A percentile compares a stretch with the other conserved stretches of the same genome.
Conservation (phyloP, 1,284 basidiomycete genomes). For the Cutaneotrichosporon mucoides region DNA sequence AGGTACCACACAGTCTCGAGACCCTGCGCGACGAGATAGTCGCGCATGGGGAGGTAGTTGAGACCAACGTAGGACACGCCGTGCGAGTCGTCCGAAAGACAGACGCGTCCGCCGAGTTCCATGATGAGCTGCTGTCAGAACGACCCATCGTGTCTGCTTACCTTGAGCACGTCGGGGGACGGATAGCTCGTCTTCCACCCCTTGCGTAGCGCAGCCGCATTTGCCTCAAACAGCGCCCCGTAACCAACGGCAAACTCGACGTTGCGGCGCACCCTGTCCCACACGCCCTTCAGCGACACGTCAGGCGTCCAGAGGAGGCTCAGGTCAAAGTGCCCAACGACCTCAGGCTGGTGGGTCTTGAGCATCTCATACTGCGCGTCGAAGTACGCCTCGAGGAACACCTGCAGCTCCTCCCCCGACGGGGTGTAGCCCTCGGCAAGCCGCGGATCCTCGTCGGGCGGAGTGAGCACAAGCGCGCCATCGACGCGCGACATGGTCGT, state of each 20-base stretch:
- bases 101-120: slow-evolving; percentile 64
- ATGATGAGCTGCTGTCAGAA: slow-evolving; percentile 61
- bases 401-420: slow-evolving; percentile 13
- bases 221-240: slow-evolving; percentile 90
- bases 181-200: slow-evolving; percentile 85
- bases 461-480: slow-evolving; percentile 51
- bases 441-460: slow-evolving; percentile 16
- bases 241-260: slow-evolving; percentile 69
- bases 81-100: slow-evolving; percentile 94
- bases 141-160: slow-evolving; percentile 42
- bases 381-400: slow-evolving; percentile 68
- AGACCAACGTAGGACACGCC: slow-evolving; percentile 81
- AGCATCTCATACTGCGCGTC: slow-evolving; percentile 74
- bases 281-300: slow-evolving; percentile 53
- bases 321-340: slow-evolving; percentile 90
- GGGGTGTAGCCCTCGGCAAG: slow-evolving; percentile 17
- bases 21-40: slow-evolving; percentile 63
- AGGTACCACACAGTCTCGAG: slow-evolving; percentile 70
- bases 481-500: neutral
- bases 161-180: slow-evolving; percentile 67
- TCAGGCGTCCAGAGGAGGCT: slow-evolving; percentile 72
- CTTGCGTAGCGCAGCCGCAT: slow-evolving; percentile 88
- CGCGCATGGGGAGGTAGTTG: slow-evolving; percentile 67
- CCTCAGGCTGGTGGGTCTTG: slow-evolving; percentile 69
- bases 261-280: slow-evolving; percentile 70